Evolutionary conservation across 2,329 filamentous ascomycete genomes (phyloP), one percentile per base, ranked within the genome.

Genomic region (Arthroderma sp.): DNA sequence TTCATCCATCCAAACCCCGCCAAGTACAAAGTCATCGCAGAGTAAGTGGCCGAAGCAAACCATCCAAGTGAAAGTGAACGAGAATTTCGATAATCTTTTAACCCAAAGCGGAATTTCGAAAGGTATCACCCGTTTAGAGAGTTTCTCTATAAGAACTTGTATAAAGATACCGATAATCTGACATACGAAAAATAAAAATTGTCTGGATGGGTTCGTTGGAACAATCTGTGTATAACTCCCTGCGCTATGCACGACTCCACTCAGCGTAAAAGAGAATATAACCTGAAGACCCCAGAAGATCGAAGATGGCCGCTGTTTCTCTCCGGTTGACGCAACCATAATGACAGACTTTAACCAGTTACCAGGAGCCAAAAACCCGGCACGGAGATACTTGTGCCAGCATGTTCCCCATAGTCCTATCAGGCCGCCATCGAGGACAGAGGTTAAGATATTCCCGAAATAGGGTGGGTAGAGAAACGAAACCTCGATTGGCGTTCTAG

Each of bases 301-400:
- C 7, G 38, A 56, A 23, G 1, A 68, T 65, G 56, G 63, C 23
- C 47, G n/a, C 6, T 35, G 7, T 31, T 2, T 19, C 25, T 25
- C 47, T 2, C 13, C 23, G 3, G 25, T 9, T 17, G 17, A 9
- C 28, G 3, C 33, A 3, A 13, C 4, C 15, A 33, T 17, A 19
- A 17, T 5, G n/a, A 31, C 69, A 63, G 55, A 70, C 63, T 63
- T 67, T 62, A 60, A 61, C 63, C 59, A 82, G 53, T 63, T 75
- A 67, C 17, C 76, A 23, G 63, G 69, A 23, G 61, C 66, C 71
- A 41, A 60, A 56, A 60, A 68, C 62, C 81, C 82, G 57, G 83
- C 79, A 0, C 90, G 85, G 73, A 95, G 94, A 2, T 85, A 84
- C 71, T 96, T 91, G 70, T 97, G 91, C 91, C 91, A 96, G 79